Base-by-base conservation (phyloP, 345 rosid species). In the Psidium guajava region DNA sequence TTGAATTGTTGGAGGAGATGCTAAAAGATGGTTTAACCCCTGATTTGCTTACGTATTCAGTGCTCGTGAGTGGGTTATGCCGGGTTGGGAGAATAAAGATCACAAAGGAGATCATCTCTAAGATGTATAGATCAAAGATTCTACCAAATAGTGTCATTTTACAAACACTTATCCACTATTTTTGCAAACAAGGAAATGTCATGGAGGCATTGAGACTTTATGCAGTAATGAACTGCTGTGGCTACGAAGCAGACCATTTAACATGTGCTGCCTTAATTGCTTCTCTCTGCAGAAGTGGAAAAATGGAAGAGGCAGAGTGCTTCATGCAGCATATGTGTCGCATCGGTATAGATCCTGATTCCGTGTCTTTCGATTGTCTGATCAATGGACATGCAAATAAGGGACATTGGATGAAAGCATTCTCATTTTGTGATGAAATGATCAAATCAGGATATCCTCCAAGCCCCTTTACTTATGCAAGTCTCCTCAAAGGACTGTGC, bases 401-500 rank as follows among this genome's bases (percentile, higher is more conserved):
- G 20, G 95, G 98, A 28, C 86, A 94, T 87, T 93, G 88, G 86
- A 85, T 91, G 86, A 94, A 90, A 89, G 94, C 94, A 5, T 92
- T 93, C 82, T 91, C 92, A 50, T 22, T 91, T 89, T 93, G 94
- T 77, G 99, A 96, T 89, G 98, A 96, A 89, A 96, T 94, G 97
- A 83, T 93, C 51, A 90, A 87, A 86, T 88, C 82, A 40, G 96
- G 98, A 69, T 92, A 94, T 89, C 88, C 86, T 83, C 98, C 99
- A 22, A 90, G 92, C 59, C 89, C 87, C 87, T 91, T 94, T 90
- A 93, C 98, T 12, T 95, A 94, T 85, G 91, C 94, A n/a, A 87
- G 97, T 88, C 90, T 97, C 59, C 94, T 95, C 80, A 97, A 94
- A 92, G 99, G 95, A 89, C 91, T 95, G 77, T 95, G 98, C 89